Evolutionary conservation across 352 stramenopile genomes (phyloP).

Genomic region (Pythium scleroteichum): DNA sequence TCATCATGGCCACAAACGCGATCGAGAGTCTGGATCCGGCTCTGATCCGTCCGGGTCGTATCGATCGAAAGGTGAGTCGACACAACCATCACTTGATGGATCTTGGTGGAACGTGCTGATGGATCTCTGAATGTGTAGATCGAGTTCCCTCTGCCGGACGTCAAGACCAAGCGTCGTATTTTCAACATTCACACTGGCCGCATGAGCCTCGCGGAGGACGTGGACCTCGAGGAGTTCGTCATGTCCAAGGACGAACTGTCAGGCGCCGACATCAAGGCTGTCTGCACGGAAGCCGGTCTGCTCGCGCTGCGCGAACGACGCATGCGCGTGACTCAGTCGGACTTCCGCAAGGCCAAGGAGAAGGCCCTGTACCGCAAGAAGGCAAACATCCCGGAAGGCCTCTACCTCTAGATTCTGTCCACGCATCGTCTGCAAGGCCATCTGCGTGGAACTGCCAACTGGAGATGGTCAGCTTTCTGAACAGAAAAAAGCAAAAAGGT

Average conservation of each 20-base stretch:
- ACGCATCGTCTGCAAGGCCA: neutral
- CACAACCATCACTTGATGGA: neutral
- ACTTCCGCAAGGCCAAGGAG: conserved; percentile 99
- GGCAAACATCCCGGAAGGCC: conserved; percentile 98
- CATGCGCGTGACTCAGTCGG: conserved; percentile 99
- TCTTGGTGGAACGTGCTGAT: neutral
- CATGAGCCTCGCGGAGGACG: conserved; percentile 98
- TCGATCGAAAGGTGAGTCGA: conserved; percentile 95
- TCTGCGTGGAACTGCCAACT: too few relatives aligned
- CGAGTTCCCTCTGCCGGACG: conserved; percentile 99
- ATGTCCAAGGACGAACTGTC: conserved; percentile 99
- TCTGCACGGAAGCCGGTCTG: conserved; percentile 98
- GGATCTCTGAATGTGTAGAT: conserved; percentile 79
- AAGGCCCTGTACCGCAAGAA: conserved; percentile 59
- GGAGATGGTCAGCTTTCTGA: too few relatives aligned
- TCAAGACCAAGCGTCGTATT: conserved; percentile 99
- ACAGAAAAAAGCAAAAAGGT: too few relatives aligned
- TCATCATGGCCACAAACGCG: conserved; percentile 99
- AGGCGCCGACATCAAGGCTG: conserved; percentile 99
- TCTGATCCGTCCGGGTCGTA: conserved; percentile 98
- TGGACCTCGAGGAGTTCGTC: conserved; percentile 99
- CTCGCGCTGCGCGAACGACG: conserved; percentile 96
- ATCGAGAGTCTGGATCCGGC: conserved; percentile 99
- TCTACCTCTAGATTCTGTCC: conserved; percentile 93
- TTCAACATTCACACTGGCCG: conserved; percentile 99